These are phyloP conservation scores for Rhodotorula glutinis DNA, from an alignment of 1,284 basidiomycete genomes.

Conservation along the genomic window DNA sequence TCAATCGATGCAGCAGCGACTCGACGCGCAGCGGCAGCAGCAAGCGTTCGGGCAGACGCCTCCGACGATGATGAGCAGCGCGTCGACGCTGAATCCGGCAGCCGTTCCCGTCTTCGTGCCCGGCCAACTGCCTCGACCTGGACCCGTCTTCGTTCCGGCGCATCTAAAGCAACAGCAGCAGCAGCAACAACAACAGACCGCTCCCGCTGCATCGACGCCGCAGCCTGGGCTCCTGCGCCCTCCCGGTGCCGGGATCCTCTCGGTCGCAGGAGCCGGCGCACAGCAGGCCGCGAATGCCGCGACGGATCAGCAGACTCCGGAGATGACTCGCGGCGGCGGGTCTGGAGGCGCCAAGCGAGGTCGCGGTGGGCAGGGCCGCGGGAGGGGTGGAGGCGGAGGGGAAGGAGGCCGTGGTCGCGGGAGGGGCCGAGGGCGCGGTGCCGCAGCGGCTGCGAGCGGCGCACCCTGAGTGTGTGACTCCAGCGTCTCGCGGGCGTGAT, in stretches of 20 bases:
- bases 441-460: not conserved
- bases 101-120: not conserved
- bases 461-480: not conserved
- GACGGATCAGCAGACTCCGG: not conserved
- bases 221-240: slow-evolving; percentile 13
- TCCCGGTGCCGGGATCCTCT: not conserved
- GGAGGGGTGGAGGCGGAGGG: not conserved
- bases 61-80: not conserved
- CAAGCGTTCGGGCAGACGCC: not conserved
- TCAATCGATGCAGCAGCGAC: not conserved
- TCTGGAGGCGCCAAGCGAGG: not conserved
- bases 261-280: not conserved
- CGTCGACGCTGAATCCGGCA: not conserved
- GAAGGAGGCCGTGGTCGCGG: not conserved
- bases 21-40: slow-evolving; percentile 1
- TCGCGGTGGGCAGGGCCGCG: not conserved
- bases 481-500: too few species aligned
- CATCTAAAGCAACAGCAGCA: slow-evolving; percentile 3
- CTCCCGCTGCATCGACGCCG: not conserved
- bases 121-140: not conserved
- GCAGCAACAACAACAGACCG: too few species aligned
- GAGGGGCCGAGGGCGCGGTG: slow-evolving; percentile 3
- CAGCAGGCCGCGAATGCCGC: not conserved
- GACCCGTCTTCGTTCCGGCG: not conserved
- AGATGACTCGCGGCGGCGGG: not conserved